phyloP scores from a whole-genome alignment of 257 asterid species.

The Penstemon newberryi region DNA sequence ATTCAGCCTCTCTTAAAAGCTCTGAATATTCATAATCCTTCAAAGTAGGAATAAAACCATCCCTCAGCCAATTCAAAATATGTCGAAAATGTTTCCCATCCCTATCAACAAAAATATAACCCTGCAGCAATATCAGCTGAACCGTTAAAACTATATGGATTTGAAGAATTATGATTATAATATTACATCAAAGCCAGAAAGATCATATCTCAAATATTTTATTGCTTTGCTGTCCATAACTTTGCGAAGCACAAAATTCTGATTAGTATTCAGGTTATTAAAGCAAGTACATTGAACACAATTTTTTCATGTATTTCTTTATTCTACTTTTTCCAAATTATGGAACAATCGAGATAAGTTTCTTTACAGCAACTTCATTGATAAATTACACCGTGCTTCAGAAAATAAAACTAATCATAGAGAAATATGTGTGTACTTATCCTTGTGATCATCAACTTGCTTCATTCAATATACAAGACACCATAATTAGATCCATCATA shows the following conservation, averaged over 20 bases:
- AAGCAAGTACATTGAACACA: too few relatives aligned
- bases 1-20: slow-evolving; percentile 86
- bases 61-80: slow-evolving; percentile 93
- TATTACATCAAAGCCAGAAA: slow-evolving; percentile 6
- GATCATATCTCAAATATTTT: neutral
- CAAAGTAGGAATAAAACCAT: slow-evolving; percentile 73
- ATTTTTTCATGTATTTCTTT: too few relatives aligned
- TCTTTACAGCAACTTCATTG: too few relatives aligned
- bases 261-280: too few relatives aligned
- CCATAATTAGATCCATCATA: too few relatives aligned
- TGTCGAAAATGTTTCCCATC: slow-evolving; percentile 91
- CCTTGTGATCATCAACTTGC: too few relatives aligned
- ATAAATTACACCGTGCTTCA: too few relatives aligned
- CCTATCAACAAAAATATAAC: slow-evolving; percentile 81
- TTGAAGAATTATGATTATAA: slow-evolving; percentile 6
- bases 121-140: slow-evolving; percentile 54
- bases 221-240: neutral
- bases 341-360: too few relatives aligned
- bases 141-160: slow-evolving; percentile 7
- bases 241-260: neutral
- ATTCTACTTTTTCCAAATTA: too few relatives aligned
- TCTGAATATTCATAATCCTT: slow-evolving; percentile 64
- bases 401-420: too few relatives aligned
- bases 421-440: too few relatives aligned
- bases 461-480: too few relatives aligned